phyloP scores from a whole-genome alignment of 208 protist species.

The Wallacemonas sp. region DNA sequence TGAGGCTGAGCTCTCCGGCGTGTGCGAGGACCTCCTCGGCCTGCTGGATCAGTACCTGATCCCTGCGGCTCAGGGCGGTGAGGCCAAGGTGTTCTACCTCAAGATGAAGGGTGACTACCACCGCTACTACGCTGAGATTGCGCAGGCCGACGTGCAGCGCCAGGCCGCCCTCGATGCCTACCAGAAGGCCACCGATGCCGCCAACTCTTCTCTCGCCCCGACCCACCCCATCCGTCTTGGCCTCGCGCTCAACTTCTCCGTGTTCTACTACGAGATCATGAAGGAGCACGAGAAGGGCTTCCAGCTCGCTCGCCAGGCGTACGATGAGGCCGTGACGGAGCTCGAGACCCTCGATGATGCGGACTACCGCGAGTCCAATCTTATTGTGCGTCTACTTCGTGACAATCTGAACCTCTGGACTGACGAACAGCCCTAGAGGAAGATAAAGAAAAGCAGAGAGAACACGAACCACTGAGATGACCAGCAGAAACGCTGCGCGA shows the following conservation, averaged over 20 bases:
- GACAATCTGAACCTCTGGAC: conserved; percentile 99
- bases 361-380: conserved; percentile 98
- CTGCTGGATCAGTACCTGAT: conserved; percentile 98
- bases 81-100: conserved; percentile 95
- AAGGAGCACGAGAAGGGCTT: conserved; percentile 95
- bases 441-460: conserved; percentile 20
- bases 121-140: conserved; percentile 98
- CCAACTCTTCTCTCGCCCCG: conserved; percentile 85
- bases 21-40: conserved; percentile 97
- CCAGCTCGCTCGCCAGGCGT: conserved; percentile 93
- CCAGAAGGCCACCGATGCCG: conserved; percentile 86
- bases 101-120: conserved; percentile 97
- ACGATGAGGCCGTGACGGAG: conserved; percentile 96
- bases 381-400: conserved; percentile 99
- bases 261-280: conserved; percentile 99
- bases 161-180: conserved; percentile 89
- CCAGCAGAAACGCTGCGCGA: no score
- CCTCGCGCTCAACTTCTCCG: conserved; percentile 99
- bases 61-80: conserved; percentile 87
- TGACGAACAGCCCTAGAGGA: conserved; percentile 79
- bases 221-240: conserved; percentile 99
- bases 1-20: conserved; percentile 97
- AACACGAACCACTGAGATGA: background rate
- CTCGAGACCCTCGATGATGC: conserved; percentile 98
- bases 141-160: conserved; percentile 79